Base-by-base conservation (phyloP, 306 rosid genomes). In the Citrullus amarus region DNA sequence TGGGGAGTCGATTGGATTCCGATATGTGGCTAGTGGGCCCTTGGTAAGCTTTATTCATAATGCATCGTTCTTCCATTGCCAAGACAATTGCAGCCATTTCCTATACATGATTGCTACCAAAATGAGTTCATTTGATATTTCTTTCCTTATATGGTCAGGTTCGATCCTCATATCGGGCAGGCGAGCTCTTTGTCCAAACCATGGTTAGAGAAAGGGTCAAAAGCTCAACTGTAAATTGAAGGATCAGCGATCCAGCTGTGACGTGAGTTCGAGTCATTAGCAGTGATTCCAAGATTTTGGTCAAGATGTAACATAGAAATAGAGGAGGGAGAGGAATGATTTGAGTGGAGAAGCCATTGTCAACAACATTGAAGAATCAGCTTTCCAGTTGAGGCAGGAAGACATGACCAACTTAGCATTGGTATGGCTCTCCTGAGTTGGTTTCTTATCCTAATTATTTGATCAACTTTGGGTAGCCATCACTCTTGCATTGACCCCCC, bases 11-110 rank as follows among this genome's bases (percentile, higher is more conserved):
- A 91, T 92, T 44, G 98, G 98, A 80, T 95, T 95, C 62, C 92
- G 98, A 30, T 95, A 92, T 20, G 96, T 95, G 48, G 98, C 98
- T 77, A 92, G 97, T 76, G 97, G 97, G 17, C 97, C 97, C 36
- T 84, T 95, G 97, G 97, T 95, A 84, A 71, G 76, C 41, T 48
- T 71, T 48, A 34, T 71, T 1, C 0, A 5, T 70, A 70, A 70
- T 8, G 36, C 6, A 16, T 22, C 0, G 39, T 66, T 20, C 76
- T 46, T 1, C 28, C 50, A 65, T 65, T 9, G 18, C 72, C 50
- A 36, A 65, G 50, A 38, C 48, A 15, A 36, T 17, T 30, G 68
- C 43, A 13, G 16, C 30, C 53, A 67, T 39, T 18, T 18, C 53
- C 53, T 39, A 67, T 7, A 67, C 57, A 22, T 20, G 14, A 20